These are phyloP conservation scores for Neofusicoccum ribis DNA, from an alignment of 2,329 filamentous ascomycete species.

Conservation along the genomic window DNA sequence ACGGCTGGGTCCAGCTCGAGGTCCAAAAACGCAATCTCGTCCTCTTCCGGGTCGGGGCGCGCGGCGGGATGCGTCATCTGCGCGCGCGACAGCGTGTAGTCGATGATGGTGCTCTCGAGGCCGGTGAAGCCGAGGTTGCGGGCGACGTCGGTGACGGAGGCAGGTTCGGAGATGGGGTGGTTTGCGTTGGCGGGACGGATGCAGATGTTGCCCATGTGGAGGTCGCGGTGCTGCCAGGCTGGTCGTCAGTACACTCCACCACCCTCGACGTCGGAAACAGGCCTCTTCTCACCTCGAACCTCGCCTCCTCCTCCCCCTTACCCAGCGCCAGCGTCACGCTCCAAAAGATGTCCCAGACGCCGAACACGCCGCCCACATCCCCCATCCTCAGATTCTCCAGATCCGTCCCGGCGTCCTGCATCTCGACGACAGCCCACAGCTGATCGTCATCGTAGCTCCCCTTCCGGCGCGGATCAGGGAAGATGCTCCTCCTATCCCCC, in stretches of 20 bases:
- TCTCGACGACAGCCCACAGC: conserved; percentile 65
- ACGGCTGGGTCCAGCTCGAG: conserved; percentile 45
- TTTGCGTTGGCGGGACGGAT: conserved; percentile 38
- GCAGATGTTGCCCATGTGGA: conserved; percentile 68
- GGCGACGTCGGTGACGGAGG: conserved; percentile 29
- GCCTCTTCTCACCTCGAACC: conserved; percentile 53
- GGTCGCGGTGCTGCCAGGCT: conserved; percentile 55
- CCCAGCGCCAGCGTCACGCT: conserved; percentile 62
- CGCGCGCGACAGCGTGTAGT: conserved; percentile 67
- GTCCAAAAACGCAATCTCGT: conserved; percentile 46
- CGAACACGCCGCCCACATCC: conserved; percentile 42
- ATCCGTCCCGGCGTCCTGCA: conserved; percentile 65
- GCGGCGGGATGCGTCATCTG: conserved; percentile 39
- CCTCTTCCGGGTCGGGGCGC: conserved; percentile 15
- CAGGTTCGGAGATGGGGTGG: conserved; percentile 29
- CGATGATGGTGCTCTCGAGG: conserved; percentile 65
- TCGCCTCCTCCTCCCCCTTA: conserved; percentile 59
- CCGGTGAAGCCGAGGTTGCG: conserved; percentile 53
- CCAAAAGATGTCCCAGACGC: conserved; percentile 67
- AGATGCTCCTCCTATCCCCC: conserved; percentile 50
- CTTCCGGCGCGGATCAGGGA: conserved; percentile 58
- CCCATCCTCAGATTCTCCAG: conserved; percentile 33
- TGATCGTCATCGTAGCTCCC: conserved; percentile 56
- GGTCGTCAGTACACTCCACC: not conserved
- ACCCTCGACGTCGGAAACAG: no score